Percentiles rank a stretch among this genome's conserved stretches.
Conservation (phyloP, 495 filamentous ascomycete species). For the Trichoderma orchidacearum region DNA sequence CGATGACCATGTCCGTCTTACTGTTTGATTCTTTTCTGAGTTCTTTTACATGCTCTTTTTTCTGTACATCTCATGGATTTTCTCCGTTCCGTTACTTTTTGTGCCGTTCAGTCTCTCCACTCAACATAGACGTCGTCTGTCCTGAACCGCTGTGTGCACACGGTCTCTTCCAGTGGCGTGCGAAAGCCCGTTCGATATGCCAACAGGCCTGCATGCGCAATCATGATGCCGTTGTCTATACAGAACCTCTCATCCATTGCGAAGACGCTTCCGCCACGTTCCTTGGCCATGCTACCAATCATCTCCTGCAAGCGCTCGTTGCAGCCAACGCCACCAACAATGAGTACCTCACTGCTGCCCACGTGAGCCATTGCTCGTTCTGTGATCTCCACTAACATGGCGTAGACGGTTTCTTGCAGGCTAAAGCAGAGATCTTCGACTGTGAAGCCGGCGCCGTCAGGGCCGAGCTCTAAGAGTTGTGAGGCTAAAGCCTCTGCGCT, state of each 20-base stretch:
- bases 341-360: slow-evolving; percentile 75
- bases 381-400: slow-evolving; percentile 97
- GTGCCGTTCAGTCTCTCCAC: slow-evolving; percentile 57
- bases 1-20: neutral
- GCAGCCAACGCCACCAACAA: slow-evolving; percentile 96
- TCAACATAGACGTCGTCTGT: slow-evolving; percentile 89
- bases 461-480: slow-evolving; percentile 35
- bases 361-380: slow-evolving; percentile 98
- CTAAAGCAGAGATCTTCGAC: slow-evolving; percentile 87
- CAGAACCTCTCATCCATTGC: slow-evolving; percentile 96
- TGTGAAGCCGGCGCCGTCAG: slow-evolving; percentile 40
- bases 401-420: slow-evolving; percentile 85
- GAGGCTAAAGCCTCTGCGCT: slow-evolving; percentile 65
- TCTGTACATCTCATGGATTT: neutral
- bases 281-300: slow-evolving; percentile 94
- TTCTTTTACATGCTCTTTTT: neutral
- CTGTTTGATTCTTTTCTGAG: neutral
- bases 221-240: slow-evolving; percentile 99
- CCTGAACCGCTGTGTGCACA: slow-evolving; percentile 86
- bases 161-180: slow-evolving; percentile 66
- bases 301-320: slow-evolving; percentile 94
- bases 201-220: slow-evolving; percentile 86
- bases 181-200: slow-evolving; percentile 67
- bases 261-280: slow-evolving; percentile 80
- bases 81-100: neutral